Evolutionary conservation across 768 basidiomycete genomes (phyloP).

Genomic region (Xanthoconium stramineum): DNA sequence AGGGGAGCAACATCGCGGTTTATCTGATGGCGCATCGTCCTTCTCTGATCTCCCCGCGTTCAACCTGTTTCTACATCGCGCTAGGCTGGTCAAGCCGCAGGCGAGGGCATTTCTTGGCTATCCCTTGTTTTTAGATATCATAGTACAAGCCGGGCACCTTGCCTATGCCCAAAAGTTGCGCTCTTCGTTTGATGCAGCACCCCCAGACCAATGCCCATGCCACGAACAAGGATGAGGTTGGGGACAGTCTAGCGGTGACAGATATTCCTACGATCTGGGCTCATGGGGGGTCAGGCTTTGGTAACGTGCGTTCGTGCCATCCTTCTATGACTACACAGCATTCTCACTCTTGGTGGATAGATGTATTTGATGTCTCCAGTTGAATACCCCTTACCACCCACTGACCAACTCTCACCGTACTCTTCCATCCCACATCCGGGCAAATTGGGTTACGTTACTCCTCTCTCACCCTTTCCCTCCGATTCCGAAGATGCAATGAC

Average conservation of each 20-base stretch:
- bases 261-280: constrained; percentile 9
- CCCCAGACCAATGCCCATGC: background rate
- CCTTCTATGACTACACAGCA: accelerated
- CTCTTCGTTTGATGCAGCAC: background rate
- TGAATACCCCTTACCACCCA: constrained; percentile 34
- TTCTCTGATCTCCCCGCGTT: constrained; percentile 41
- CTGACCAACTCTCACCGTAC: constrained; percentile 21
- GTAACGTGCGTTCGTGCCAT: constrained; percentile 23
- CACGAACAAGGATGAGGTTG: background rate
- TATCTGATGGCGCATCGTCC: constrained; percentile 32
- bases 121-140: constrained; percentile 47
- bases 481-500: background rate
- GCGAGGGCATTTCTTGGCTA: constrained; percentile 34
- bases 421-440: constrained; percentile 13
- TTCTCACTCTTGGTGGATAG: constrained; percentile 17
- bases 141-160: constrained; percentile 8
- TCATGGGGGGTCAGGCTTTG: constrained; percentile 24
- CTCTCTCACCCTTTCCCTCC: background rate
- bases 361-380: constrained; percentile 34
- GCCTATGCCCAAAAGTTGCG: background rate
- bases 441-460: constrained; percentile 4
- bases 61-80: constrained; percentile 44
- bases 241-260: background rate
- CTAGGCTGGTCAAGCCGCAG: constrained; percentile 36
- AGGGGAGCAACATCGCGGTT: constrained; percentile 35